These are phyloP conservation scores for Gelatoporia subvermispora DNA, from an alignment of 768 basidiomycete species.

Conservation along the genomic window DNA sequence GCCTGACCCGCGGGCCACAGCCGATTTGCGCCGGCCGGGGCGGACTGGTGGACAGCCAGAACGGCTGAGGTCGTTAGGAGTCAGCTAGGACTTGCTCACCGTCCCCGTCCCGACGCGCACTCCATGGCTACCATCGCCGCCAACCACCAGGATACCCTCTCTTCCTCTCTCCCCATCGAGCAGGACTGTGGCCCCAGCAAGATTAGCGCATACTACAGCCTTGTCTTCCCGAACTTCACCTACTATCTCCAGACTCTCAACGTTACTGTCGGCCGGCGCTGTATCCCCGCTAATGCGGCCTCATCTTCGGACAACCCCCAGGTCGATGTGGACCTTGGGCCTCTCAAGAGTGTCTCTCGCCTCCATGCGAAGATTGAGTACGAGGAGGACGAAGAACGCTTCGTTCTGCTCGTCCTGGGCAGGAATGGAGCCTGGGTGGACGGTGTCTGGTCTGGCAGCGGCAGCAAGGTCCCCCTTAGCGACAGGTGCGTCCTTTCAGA, in stretches of 20 bases:
- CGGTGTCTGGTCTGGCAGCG: constrained; percentile 90
- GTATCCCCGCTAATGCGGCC: constrained; percentile 54
- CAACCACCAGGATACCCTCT: constrained; percentile 25
- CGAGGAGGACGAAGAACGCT: constrained; percentile 84
- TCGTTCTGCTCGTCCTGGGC: constrained; percentile 88
- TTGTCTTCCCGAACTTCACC: constrained; percentile 90
- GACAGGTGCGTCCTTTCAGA: constrained; percentile 56
- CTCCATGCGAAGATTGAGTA: constrained; percentile 95
- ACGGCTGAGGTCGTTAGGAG: background rate
- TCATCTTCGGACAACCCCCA: constrained; percentile 53
- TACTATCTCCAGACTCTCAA: constrained; percentile 96
- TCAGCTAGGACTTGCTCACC: constrained; percentile 8
- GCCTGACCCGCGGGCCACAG: background rate
- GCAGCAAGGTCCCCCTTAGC: constrained; percentile 77
- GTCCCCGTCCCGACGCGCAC: constrained; percentile 13
- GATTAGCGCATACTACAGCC: constrained; percentile 90
- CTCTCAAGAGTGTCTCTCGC: constrained; percentile 95
- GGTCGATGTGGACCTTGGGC: constrained; percentile 89
- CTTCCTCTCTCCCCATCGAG: constrained; percentile 23
- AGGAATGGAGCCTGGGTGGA: constrained; percentile 98
- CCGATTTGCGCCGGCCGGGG: constrained; percentile 5
- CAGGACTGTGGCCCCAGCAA: constrained; percentile 49
- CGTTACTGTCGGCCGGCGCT: constrained; percentile 90
- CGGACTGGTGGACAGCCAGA: background rate
- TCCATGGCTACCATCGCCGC: constrained; percentile 23